Evolutionary conservation across 2,329 filamentous ascomycete genomes (phyloP), one percentile per base, ranked within the genome.

Genomic region (Botrytis cinerea): DNA sequence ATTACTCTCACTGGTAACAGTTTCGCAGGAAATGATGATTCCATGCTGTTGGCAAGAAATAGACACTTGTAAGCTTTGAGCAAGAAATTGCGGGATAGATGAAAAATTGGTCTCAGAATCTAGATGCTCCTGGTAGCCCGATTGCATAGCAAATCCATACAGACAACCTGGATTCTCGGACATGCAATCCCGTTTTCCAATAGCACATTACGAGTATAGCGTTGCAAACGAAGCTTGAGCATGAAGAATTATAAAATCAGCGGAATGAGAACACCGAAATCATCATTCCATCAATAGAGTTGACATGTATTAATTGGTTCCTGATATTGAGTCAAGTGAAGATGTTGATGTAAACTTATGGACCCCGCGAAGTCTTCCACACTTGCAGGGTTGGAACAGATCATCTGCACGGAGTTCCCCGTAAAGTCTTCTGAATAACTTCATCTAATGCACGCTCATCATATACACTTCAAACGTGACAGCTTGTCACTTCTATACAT

Each of bases 201-300:
- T 14, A 54, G 25, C 12, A n/a, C 12, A 16, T 54, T 2, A n/a
- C 48, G 48, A n/a, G 25, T 54, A n/a, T 54, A 25, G 12, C 25
- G 16, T 54, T 14, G 25, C 12, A n/a, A 51, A n/a, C 48, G 12
- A 54, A n/a, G 48, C 12, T 54, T 25, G 20, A 25, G 5, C 25
- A 25, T 61, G 35, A 61, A 61, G 59, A 14, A 25, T 1, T 38
- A 14, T 51, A 5, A n/a, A 2, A 6, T 6, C 16, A 38, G 5
- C 0, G 7, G 12, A 16, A 38, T 14, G 9, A 16, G 14, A 22
- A 38, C 9, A n/a, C 14, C 5, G 4, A 61, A 61, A 10, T 1
- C 0, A 12, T 14, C 22, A 14, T 8, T 4, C 0, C 6, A 7
- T 38, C 22, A 20, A 38, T 16, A 16, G 10, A n/a, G 14, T 20